phyloP scores from a whole-genome alignment of 345 rosid species.

The Rhodamnia rubescens region DNA sequence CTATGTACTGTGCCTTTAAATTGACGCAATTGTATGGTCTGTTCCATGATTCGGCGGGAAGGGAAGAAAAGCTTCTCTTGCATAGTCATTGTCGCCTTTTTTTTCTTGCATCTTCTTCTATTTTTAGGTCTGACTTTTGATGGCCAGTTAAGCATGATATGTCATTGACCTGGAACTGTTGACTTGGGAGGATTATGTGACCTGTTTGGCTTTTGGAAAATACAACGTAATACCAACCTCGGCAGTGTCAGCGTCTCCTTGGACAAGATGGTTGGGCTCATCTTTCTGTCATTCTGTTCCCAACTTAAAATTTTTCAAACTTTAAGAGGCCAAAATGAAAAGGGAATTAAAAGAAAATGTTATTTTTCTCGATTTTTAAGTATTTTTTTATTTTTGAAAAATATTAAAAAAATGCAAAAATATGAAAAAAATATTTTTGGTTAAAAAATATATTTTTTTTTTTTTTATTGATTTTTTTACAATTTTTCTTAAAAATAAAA shows the following conservation, averaged over 20 bases:
- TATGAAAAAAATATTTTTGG: no score
- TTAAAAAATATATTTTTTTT: no score
- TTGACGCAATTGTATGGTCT: not conserved
- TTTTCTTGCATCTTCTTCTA: not conserved
- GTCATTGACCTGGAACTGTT: not conserved
- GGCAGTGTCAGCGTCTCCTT: slow-evolving; percentile 6
- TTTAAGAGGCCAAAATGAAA: no score
- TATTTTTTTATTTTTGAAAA: no score
- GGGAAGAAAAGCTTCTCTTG: not conserved
- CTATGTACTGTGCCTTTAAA: not conserved
- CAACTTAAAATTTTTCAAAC: not conserved
- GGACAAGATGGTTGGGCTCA: slow-evolving; percentile 9
- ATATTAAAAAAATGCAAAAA: no score
- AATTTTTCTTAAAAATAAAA: no score
- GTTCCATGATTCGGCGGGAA: not conserved
- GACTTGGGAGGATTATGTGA: not conserved
- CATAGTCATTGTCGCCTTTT: not conserved
- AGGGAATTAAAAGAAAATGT: no score
- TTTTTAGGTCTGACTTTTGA: not conserved
- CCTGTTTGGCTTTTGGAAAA: not conserved
- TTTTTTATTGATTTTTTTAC: no score
- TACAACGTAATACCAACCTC: not conserved
- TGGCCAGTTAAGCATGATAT: not conserved
- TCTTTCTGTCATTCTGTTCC: not conserved
- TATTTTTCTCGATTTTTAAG: no score